These are phyloP conservation scores for Neurospora hispaniola DNA, from an alignment of 495 filamentous ascomycete genomes.

Conservation along the genomic window DNA sequence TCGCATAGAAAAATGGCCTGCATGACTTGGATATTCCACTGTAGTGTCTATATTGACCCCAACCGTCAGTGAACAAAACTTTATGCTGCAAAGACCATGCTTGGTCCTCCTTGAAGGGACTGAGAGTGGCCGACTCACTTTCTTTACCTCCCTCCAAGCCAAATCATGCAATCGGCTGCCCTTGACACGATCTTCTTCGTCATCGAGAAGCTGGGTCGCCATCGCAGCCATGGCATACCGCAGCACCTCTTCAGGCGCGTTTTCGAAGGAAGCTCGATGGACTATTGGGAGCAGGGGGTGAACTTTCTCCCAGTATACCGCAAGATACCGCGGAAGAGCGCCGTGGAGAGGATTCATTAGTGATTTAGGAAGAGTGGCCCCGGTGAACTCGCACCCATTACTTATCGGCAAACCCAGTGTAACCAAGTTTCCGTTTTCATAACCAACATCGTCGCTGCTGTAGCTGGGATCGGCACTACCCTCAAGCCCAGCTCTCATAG, in stretches of 20 bases:
- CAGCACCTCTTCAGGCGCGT: constrained; percentile 27
- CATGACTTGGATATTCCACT: constrained; percentile 40
- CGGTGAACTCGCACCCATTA: constrained; percentile 11
- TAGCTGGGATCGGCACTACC: constrained; percentile 5
- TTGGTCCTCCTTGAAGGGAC: not conserved
- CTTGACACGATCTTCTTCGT: constrained; percentile 33
- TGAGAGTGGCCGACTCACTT: constrained; percentile 13
- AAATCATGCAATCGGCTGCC: constrained; percentile 36
- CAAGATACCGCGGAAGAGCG: constrained; percentile 31
- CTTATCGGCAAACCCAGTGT: constrained; percentile 19
- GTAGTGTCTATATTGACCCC: constrained; percentile 19
- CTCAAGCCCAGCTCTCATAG: constrained; percentile 6
- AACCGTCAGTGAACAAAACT: not conserved
- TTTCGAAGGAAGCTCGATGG: constrained; percentile 30
- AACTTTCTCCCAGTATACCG: constrained; percentile 34
- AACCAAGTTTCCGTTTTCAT: constrained; percentile 17
- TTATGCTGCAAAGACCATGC: not conserved
- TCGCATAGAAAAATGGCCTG: constrained; percentile 47
- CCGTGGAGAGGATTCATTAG: constrained; percentile 22
- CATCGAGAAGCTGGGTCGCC: constrained; percentile 34
- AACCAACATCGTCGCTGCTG: constrained; percentile 3
- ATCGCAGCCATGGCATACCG: constrained; percentile 40
- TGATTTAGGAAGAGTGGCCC: constrained; percentile 21
- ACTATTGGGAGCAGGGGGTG: constrained; percentile 33
- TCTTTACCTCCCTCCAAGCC: constrained; percentile 33